Base-by-base conservation (phyloP, 148 eudicot species). In the Fagopyrum tataricum region DNA sequence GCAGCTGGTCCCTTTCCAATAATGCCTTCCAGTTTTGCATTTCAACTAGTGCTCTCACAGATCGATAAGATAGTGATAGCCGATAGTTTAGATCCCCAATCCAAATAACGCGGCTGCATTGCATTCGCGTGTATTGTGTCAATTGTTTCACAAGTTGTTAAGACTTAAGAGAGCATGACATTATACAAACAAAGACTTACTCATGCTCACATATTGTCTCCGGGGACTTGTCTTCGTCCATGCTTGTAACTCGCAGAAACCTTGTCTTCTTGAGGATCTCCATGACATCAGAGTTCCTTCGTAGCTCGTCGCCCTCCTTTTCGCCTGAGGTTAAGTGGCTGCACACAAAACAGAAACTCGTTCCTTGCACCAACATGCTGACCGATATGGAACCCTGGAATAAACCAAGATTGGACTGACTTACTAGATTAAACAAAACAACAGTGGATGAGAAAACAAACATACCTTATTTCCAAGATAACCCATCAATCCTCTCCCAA, bases 1-100 rank as follows among this genome's bases (percentile, higher is more conserved):
- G 86, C 71, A 94, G 81, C 98, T 94, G 98, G 74, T 94, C 98
- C 20, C 88, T 94, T 62, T 90, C 98, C 58, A 94, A 82, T 79
- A 94, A 82, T 49, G 91, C 96, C 79, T 97, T 86, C 98, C 98
- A 94, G 76, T 91, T 91, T 76, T 91, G 98, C 98, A 94, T 94
- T 83, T 89, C 97, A 20, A 94, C 95, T 20, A 88, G 98, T 59
- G 98, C 98, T 78, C 89, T 89, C 6, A 91, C 96, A 66, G 97
- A 85, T 64, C 98, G 98, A 72, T 91, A 91, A 48, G 97, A 86
- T 53, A 94, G 85, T 24, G 98, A 87, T 66, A 94, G 73, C 71
- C 98, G 88, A 55, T 94, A 94, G 80, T 94, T 94, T 61, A 94
- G 83, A 83, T 94, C 98, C 74, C 98, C 98, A 41, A 94, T 96